phyloP scores from a whole-genome alignment of 441 rosid genomes.

The Croton laevigatus region DNA sequence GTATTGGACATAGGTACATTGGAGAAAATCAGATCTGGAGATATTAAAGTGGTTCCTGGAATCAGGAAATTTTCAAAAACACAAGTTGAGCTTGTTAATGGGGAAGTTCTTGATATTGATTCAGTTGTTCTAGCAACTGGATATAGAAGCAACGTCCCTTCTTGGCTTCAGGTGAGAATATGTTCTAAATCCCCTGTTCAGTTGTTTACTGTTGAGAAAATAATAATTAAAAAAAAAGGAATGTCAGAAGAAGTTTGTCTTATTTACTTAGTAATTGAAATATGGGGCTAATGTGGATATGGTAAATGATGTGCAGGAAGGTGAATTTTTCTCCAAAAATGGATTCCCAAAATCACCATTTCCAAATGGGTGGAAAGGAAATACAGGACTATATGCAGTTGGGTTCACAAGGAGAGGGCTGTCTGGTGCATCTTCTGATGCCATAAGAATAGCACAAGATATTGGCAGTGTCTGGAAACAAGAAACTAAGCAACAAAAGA shows the following conservation, averaged over 20 bases:
- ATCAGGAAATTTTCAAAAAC: slow-evolving; percentile 49
- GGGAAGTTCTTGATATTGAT: slow-evolving; percentile 49
- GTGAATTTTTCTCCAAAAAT: slow-evolving; percentile 70
- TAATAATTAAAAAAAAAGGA: not conserved
- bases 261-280: not conserved
- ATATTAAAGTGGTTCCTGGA: slow-evolving; percentile 63
- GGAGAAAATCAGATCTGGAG: slow-evolving; percentile 56
- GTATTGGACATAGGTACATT: slow-evolving; percentile 77
- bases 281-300: slow-evolving; percentile 4
- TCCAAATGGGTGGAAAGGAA: slow-evolving; percentile 84
- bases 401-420: slow-evolving; percentile 96
- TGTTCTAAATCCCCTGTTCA: slow-evolving; percentile 17
- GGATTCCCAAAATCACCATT: slow-evolving; percentile 68
- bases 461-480: slow-evolving; percentile 66
- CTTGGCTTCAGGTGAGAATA: slow-evolving; percentile 54
- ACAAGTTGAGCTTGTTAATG: slow-evolving; percentile 61
- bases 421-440: slow-evolving; percentile 72
- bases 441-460: slow-evolving; percentile 60
- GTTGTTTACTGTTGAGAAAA: too few species aligned
- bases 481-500: slow-evolving; percentile 57
- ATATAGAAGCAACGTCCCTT: slow-evolving; percentile 83
- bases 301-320: slow-evolving; percentile 46
- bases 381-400: slow-evolving; percentile 75
- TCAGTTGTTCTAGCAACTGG: slow-evolving; percentile 47
- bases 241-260: slow-evolving; percentile 16